Percentiles rank a stretch among this genome's conserved stretches.
phyloP scores from a whole-genome alignment of 352 stramenopile species.

The Pythium aristosporum region DNA sequence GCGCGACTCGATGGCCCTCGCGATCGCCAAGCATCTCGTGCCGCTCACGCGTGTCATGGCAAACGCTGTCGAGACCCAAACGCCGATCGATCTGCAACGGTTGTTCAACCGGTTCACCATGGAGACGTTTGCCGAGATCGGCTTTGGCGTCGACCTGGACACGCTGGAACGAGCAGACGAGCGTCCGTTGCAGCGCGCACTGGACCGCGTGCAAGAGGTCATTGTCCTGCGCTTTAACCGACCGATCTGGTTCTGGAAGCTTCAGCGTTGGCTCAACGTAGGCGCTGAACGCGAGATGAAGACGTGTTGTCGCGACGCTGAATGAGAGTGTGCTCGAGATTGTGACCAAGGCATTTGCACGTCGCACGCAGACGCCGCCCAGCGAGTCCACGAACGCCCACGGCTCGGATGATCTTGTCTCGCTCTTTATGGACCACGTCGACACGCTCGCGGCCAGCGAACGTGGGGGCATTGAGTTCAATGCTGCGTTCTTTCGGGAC shows the following conservation, averaged over 20 bases:
- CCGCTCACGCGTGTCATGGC: too few species aligned
- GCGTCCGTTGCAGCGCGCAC: conserved; percentile 32
- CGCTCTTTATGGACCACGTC: conserved; percentile 49
- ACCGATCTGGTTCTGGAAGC: conserved; percentile 47
- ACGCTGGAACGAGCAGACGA: conserved; percentile 17
- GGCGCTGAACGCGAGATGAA: too few species aligned
- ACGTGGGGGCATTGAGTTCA: too few species aligned
- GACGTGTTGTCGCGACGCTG: too few species aligned
- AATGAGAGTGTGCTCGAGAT: conserved; percentile 44
- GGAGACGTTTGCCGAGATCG: conserved; percentile 46
- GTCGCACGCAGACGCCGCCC: conserved; percentile 21
- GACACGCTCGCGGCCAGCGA: too few species aligned
- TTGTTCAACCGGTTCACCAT: conserved; percentile 54
- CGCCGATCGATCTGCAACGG: too few species aligned
- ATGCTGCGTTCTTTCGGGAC: conserved; percentile 54
- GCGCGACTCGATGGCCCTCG: conserved; percentile 41
- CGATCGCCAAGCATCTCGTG: too few species aligned
- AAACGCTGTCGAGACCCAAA: conserved; percentile 15
- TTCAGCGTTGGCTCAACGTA: conserved; percentile 33
- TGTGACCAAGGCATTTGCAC: conserved; percentile 32
- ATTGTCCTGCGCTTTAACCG: conserved; percentile 33
- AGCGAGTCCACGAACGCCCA: neutral
- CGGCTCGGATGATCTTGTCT: conserved; percentile 35
- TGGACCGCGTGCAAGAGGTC: conserved; percentile 38
- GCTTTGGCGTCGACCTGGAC: conserved; percentile 31